Base-by-base conservation (phyloP, 805 yeast genomes). In the Saccharomycopsis vini region DNA sequence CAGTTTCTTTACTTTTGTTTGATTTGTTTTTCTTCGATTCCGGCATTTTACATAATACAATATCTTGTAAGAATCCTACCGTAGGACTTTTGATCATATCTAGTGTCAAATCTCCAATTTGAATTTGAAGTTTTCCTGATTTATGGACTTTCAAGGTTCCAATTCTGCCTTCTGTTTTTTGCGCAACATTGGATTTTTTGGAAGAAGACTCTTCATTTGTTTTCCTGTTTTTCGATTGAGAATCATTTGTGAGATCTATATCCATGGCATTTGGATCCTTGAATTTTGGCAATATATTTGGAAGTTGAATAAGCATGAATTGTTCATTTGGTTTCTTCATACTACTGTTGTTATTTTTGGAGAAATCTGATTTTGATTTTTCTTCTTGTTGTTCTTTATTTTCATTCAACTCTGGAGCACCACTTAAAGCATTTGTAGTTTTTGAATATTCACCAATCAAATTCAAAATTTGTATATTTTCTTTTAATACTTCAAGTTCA, bases 111-210 rank as follows among this genome's bases (percentile, higher is more conserved):
- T 77, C 73, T 12, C 95, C 95, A 31, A 90, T 64, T 47, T 76
- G 72, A 60, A 89, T 72, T 3, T 94, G 71, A 18, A 87, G 60
- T 57, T 75, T 84, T 3, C 97, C 97, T 1, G 95, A 85, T 55
- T 79, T 75, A 59, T 89, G 96, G 37, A 80, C 68, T 44, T 90
- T 74, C 28, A 90, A 56, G 7, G 73, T 68, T 4, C 97, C 97
- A 31, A 87, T 69, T 43, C 68, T 68, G 1, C 96, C 96, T 32
- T 32, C 13, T 10, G 7, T 7, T 32, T 7, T 32, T 7, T 7
- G 13, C n/a, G 29, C 29, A 9, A 9, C 33, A 30, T 5, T 26
- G 3, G 29, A 20, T 35, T 20, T 7, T 21, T 33, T 15, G 7
- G 36, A 16, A 33, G 21, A 5, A 5, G 7, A 21, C 6, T 33